Base-by-base conservation (phyloP, 768 basidiomycete genomes). In the Podaxis sp. region DNA sequence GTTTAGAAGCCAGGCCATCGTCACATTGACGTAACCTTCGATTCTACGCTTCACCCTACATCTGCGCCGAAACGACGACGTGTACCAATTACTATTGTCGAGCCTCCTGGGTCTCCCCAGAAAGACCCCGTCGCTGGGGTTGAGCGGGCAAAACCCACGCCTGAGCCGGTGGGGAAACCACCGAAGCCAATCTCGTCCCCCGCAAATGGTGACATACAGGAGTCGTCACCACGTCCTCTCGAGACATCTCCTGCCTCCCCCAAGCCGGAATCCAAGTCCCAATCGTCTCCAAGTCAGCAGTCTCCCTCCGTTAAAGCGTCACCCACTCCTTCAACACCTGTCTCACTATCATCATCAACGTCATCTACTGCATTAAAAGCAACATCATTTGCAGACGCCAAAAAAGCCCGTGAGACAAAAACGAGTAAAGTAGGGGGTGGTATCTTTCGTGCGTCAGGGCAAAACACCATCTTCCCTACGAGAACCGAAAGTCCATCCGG, bases 391-490 rank as follows among this genome's bases (percentile, higher is more conserved):
- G 74, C 78, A 64, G 83, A 87, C 28, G 87, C 83, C 4, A 89
- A 87, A 68, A 77, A 82, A 58, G 78, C 77, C 0, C 83, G 89
- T 28, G 82, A 85, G 49, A 74, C 73, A 12, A 81, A 77, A 59
- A 74, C 67, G 17, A 78, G 76, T 59, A 79, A 79, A 44, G 82
- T 86, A 2, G 86, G 88, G 0, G 91, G 90, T 7, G 91, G 90
- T 0, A 88, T 93, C 56, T 90, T 93, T 75, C 82, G 86, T 28
- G 74, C 80, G 2, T 80, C 84, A 12, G 92, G 91, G 1, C 76
- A 83, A 17, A 83, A 81, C 49, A 87, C 83, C 1, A 72, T 92
- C 9, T 83, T 92, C 64, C 69, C 79, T 15, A 75, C 73, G 19
- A 56, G 69, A 70, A 52, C 51, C n/a, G 49, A n/a, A 11, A 22